phyloP scores from a whole-genome alignment of 352 stramenopile species.

The Globisporangium canariense region DNA sequence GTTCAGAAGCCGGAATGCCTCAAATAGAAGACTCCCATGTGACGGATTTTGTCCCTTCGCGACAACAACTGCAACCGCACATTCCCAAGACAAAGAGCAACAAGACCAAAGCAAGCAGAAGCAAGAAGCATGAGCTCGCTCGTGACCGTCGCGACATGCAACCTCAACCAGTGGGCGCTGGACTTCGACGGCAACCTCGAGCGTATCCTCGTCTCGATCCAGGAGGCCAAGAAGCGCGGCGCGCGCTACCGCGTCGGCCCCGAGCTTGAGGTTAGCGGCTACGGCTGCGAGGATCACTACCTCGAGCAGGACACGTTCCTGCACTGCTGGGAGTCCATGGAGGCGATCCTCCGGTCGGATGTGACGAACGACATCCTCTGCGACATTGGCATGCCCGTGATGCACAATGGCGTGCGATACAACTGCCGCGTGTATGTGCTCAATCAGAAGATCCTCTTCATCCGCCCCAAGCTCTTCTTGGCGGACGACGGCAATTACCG shows the following conservation, averaged over 20 bases:
- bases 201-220: constrained; percentile 89
- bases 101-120: background rate
- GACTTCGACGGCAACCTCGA: constrained; percentile 98
- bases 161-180: constrained; percentile 98
- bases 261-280: constrained; percentile 97
- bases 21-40: background rate
- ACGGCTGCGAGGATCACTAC: constrained; percentile 99
- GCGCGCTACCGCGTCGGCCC: constrained; percentile 95
- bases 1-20: too few species aligned
- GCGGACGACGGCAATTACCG: constrained; percentile 98
- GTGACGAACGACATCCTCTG: constrained; percentile 94
- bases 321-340: constrained; percentile 97
- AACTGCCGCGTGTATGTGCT: constrained; percentile 97
- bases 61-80: background rate
- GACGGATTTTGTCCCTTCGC: constrained; percentile 1
- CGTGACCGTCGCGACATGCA: constrained; percentile 97
- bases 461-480: constrained; percentile 92
- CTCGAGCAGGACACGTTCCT: constrained; percentile 97
- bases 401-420: constrained; percentile 95
- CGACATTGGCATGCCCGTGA: constrained; percentile 97
- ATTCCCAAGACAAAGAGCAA: background rate
- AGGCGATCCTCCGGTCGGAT: constrained; percentile 79
- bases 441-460: constrained; percentile 91
- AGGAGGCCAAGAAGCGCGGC: constrained; percentile 76
- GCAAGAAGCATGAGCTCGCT: constrained; percentile 60